These are phyloP conservation scores for Sphagnurus paluster DNA, from an alignment of 1,284 basidiomycete species.

Conservation along the genomic window DNA sequence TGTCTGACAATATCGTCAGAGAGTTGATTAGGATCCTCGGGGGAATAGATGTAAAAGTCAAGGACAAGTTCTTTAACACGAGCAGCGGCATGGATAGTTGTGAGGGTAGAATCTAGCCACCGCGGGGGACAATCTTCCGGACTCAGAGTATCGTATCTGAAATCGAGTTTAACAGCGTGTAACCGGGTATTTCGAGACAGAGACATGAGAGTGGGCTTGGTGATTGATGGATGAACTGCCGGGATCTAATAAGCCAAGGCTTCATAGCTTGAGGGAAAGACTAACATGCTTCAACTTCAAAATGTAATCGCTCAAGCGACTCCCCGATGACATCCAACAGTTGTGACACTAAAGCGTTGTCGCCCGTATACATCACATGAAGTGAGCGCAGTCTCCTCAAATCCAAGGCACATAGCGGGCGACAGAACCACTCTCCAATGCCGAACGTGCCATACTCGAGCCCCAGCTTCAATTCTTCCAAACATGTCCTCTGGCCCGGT, in stretches of 20 bases:
- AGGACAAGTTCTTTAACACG: not conserved
- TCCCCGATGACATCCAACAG: not conserved
- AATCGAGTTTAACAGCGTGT: not conserved
- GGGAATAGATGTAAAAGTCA: not conserved
- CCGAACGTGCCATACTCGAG: not conserved
- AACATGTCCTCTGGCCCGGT: not conserved
- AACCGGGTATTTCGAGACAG: not conserved
- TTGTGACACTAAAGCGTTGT: not conserved
- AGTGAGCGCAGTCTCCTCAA: not conserved
- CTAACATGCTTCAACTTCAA: not conserved
- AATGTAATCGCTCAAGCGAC: not conserved
- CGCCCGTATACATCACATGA: not conserved
- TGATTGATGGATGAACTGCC: no score
- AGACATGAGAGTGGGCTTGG: not conserved
- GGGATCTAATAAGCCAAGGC: not conserved
- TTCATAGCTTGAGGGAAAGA: not conserved
- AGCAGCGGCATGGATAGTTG: not conserved
- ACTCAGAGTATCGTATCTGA: not conserved
- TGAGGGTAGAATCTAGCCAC: not conserved
- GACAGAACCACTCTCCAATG: not conserved
- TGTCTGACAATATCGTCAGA: not conserved
- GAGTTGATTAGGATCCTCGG: not conserved
- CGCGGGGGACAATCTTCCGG: not conserved
- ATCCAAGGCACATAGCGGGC: not conserved
- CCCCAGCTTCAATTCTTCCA: not conserved